Evolutionary conservation across 1,284 basidiomycete species (phyloP), one percentile per base, ranked within the genome.

Genomic region (Apiotrichum veenhuisii): DNA sequence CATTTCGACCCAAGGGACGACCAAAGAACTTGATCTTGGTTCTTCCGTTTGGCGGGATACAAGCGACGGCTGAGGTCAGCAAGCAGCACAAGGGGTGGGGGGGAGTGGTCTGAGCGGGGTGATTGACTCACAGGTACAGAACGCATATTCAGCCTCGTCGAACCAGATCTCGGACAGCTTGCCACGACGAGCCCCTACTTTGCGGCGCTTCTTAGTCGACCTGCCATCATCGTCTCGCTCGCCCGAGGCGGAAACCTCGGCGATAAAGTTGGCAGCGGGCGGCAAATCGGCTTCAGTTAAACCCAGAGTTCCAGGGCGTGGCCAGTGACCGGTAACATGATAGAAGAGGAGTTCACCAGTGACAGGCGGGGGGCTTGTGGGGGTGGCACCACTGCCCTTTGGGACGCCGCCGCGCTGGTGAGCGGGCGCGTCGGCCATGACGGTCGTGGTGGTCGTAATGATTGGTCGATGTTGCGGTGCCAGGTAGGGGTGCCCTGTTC

Each of bases 1-100:
- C 80, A 65, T 81, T 81, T n/a, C 80, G 75, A 0, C 80, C 80
- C 48, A 78, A 79, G 1, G 79, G 72, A 63, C 80, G 80, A 42
- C 77, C 77, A 55, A 78, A 70, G 48, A 81, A 77, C 46, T 79
- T 66, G 53, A 81, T 71, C 64, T 81, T 81, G 5, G 63, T 63
- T 22, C 64, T 54, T 26, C 63, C 66, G 25, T 63, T 64, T 25
- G 66, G 64, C 11, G 66, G 66, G 18, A 68, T 64, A 27, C 50
- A 55, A 9, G 64, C 56, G 18, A 68, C 61, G 36, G 45, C 30
- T 23, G 26, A 14, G 34, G 47, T 57, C 50, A 61, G 56, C 48
- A 27, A 40, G 17, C 14, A 15, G 26, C 46, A 26, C 12, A 23
- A 9, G 18, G 30, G 22, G 25, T 26, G n/a, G n/a, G n/a, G 10